Conservation (phyloP, 2,329 filamentous ascomycete genomes). For the Pleurostoma richardsiae region DNA sequence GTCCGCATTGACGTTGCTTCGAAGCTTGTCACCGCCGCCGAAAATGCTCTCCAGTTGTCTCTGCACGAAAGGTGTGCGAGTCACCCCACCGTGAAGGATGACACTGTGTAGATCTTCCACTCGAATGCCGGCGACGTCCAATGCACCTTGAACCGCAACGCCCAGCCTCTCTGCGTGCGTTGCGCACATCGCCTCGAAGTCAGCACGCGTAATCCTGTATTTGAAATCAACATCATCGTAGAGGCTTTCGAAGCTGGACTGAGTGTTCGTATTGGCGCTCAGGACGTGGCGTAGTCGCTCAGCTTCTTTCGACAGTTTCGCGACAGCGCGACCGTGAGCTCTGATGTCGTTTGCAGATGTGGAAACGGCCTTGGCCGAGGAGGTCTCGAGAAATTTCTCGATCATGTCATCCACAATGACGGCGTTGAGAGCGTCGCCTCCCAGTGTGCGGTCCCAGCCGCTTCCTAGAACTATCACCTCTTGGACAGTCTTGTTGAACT, state of each 20-base stretch:
- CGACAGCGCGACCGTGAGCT: slow-evolving; percentile 75
- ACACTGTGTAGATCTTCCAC: slow-evolving; percentile 78
- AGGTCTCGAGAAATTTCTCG: slow-evolving; percentile 66
- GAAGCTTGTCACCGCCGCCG: slow-evolving; percentile 71
- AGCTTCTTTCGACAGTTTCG: slow-evolving; percentile 90
- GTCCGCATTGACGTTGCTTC: slow-evolving; percentile 93
- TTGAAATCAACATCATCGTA: slow-evolving; percentile 91
- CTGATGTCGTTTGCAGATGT: slow-evolving; percentile 60
- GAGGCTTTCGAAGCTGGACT: slow-evolving; percentile 78
- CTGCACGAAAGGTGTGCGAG: slow-evolving; percentile 91
- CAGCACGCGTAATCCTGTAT: slow-evolving; percentile 75
- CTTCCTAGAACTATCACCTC: slow-evolving; percentile 85
- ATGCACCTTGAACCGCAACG: slow-evolving; percentile 65
- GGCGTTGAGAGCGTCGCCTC: slow-evolving; percentile 83
- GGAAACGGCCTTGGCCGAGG: slow-evolving; percentile 59
- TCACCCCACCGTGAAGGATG: slow-evolving; percentile 87
- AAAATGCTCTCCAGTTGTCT: slow-evolving; percentile 74
- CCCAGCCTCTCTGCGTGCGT: slow-evolving; percentile 64
- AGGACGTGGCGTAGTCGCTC: slow-evolving; percentile 83
- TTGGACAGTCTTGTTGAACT: slow-evolving; percentile 94
- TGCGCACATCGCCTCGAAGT: slow-evolving; percentile 76
- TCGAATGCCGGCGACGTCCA: slow-evolving; percentile 67
- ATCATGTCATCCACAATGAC: slow-evolving; percentile 89
- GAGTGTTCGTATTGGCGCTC: slow-evolving; percentile 84
- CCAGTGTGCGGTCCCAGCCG: slow-evolving; percentile 85